Percentiles rank a stretch among this genome's conserved stretches.
These are phyloP conservation scores for Backusella luteola DNA, from an alignment of 192 early-diverging fungal species.

Conservation along the genomic window DNA sequence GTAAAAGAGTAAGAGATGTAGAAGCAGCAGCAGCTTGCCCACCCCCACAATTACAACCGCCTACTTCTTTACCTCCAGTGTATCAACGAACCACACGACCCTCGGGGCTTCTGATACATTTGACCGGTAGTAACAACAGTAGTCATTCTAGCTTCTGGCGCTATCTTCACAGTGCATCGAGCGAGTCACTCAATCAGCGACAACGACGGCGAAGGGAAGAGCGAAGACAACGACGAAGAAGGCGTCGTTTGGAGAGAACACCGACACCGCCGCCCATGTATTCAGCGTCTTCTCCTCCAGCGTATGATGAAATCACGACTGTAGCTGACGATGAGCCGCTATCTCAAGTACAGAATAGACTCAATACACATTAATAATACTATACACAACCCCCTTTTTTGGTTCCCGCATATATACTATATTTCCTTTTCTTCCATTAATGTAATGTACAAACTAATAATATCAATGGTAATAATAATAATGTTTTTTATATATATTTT, in stretches of 20 bases:
- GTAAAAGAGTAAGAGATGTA: neutral
- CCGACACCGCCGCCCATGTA: conserved; percentile 2
- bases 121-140: neutral
- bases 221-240: neutral
- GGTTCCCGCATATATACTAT: neutral
- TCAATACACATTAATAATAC: neutral
- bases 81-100: neutral
- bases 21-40: neutral
- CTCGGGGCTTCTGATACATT: neutral
- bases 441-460: neutral
- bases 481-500: neutral
- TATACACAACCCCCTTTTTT: neutral
- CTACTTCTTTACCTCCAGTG: neutral
- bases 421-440: neutral
- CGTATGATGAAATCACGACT: neutral
- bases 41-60: neutral
- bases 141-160: neutral
- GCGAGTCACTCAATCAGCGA: neutral
- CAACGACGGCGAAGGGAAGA: neutral
- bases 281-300: conserved; percentile 1
- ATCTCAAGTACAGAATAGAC: neutral
- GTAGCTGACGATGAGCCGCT: conserved; percentile 2
- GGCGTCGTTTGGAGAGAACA: neutral
- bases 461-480: neutral
- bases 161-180: neutral